A percentile compares a stretch with the other conserved stretches of the same genome.
phyloP scores from a whole-genome alignment of 371 early-diverging fungal species.

The Syncephalastrum monosporum region DNA sequence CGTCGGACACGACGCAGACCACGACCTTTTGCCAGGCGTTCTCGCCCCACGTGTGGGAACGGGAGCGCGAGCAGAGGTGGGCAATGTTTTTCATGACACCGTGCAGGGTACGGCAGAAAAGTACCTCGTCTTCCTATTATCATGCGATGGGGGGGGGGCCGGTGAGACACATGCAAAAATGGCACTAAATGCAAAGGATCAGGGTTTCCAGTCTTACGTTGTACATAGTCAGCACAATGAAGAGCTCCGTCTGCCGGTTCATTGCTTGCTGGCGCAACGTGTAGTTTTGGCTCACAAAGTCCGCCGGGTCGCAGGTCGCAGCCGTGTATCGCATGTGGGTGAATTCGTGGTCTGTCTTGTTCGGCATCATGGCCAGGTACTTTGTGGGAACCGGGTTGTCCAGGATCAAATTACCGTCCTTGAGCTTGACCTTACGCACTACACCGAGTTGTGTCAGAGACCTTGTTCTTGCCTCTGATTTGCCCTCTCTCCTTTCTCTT shows the following conservation, averaged over 20 bases:
- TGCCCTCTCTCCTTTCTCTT: not conserved
- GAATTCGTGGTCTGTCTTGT: constrained; percentile 67
- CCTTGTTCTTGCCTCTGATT: no score
- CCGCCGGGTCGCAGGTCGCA: constrained; percentile 82
- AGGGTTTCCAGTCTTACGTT: constrained; percentile 47
- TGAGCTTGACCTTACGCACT: constrained; percentile 62
- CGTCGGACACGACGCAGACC: constrained; percentile 86
- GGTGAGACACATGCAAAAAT: not conserved
- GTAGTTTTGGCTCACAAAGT: constrained; percentile 72
- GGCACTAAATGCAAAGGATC: no score
- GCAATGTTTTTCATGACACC: constrained; percentile 91
- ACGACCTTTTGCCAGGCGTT: constrained; percentile 93
- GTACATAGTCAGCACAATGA: constrained; percentile 87
- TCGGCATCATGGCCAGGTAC: constrained; percentile 56
- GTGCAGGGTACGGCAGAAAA: constrained; percentile 89
- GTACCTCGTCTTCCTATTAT: constrained; percentile 79
- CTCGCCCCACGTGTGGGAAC: constrained; percentile 81
- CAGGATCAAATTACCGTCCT: constrained; percentile 74
- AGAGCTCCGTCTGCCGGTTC: constrained; percentile 80
- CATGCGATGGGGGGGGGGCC: not conserved
- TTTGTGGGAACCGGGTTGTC: constrained; percentile 76
- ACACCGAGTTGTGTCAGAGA: not conserved
- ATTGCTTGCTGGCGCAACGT: constrained; percentile 79
- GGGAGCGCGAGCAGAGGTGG: constrained; percentile 78
- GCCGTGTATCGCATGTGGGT: constrained; percentile 88